These are phyloP conservation scores for Xylaria sp. DNA, from an alignment of 2,329 filamentous ascomycete genomes.

Conservation along the genomic window DNA sequence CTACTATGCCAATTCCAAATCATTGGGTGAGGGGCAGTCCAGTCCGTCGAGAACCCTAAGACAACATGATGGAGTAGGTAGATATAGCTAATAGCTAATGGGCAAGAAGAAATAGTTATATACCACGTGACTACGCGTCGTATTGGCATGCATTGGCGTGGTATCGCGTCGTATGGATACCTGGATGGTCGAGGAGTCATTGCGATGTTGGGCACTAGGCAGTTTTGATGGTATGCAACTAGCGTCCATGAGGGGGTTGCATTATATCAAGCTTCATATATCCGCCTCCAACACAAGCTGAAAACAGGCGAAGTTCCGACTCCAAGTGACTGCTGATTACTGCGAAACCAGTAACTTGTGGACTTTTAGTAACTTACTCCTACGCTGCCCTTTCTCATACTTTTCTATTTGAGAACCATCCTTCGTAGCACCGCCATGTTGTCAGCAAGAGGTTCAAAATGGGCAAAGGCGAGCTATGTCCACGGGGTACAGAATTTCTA, in stretches of 20 bases:
- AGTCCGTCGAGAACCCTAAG: no score
- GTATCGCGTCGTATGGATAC: no score
- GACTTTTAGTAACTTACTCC: not conserved
- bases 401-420: not conserved
- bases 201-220: no score
- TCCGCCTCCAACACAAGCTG: not conserved
- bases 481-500: slow-evolving; percentile 30
- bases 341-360: not conserved
- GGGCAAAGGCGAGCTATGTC: slow-evolving; percentile 25
- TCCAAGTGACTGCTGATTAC: not conserved
- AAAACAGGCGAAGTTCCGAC: not conserved
- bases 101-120: no score
- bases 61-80: no score
- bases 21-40: no score
- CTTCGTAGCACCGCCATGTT: slow-evolving; percentile 19
- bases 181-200: no score
- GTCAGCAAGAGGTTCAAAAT: slow-evolving; percentile 29
- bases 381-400: not conserved
- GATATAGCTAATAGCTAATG: no score
- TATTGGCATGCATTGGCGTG: no score
- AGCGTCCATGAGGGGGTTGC: not conserved
- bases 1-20: no score
- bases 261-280: not conserved
- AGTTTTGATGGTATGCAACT: no score
- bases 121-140: no score